phyloP scores from a whole-genome alignment of 2,329 filamentous ascomycete species.

The Alternaria novae-zelandiae region DNA sequence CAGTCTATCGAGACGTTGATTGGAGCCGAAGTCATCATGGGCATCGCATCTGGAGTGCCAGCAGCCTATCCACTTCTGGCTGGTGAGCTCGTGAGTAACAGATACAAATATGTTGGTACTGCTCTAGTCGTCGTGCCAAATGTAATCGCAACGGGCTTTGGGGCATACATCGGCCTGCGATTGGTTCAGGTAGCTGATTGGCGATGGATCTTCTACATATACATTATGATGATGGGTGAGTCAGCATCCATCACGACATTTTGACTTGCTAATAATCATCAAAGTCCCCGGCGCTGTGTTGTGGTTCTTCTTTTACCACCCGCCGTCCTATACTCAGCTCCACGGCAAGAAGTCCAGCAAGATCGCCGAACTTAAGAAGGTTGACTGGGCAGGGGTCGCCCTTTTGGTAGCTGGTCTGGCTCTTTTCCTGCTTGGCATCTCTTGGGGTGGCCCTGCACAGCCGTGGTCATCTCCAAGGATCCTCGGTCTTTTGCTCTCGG shows the following conservation, averaged over 20 bases:
- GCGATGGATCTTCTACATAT: not conserved
- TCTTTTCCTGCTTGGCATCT: not conserved
- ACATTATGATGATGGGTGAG: not conserved
- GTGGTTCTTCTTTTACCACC: not conserved
- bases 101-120: not conserved
- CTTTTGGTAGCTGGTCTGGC: not conserved
- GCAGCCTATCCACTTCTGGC: not conserved
- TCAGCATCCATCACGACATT: fast-evolving
- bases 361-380: not conserved
- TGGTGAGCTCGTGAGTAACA: not conserved
- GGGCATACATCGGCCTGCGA: not conserved
- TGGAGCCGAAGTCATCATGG: not conserved
- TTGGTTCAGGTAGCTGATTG: not conserved
- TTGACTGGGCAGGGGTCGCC: not conserved
- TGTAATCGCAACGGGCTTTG: not conserved
- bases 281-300: not conserved
- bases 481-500: not conserved
- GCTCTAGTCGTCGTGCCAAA: not conserved
- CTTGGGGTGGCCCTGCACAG: not conserved
- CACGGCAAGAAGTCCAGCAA: not conserved
- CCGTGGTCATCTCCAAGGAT: not conserved
- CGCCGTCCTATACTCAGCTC: not conserved
- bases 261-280: not conserved
- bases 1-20: not conserved
- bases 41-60: not conserved